Evolutionary conservation across 371 early-diverging fungal species (phyloP), one percentile per base, ranked within the genome.

Genomic region (Actinomortierella ambigua): DNA sequence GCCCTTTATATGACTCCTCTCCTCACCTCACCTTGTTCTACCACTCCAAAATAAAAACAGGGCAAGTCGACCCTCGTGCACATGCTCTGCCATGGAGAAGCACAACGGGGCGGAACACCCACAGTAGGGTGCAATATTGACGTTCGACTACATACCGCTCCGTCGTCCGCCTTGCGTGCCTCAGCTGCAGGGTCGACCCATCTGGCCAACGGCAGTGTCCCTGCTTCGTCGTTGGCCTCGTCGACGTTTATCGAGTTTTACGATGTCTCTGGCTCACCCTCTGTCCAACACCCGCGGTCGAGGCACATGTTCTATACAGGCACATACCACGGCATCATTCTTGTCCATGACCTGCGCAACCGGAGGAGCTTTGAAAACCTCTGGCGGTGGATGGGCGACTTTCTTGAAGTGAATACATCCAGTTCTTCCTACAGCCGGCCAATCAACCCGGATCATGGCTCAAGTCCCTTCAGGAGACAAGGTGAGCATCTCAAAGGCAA

Each of bases 41-140:
- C n/a, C 17, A 24, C 42, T 8, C 20, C 44, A 14, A 2, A 17
- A 29, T 44, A 3, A 1, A 26, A 6, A 1, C 11, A 79, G 79
- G 83, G 83, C 27, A 83, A 83, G 61, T 76, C 80, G 3, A 76
- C 75, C 15, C 55, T 81, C 14, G 77, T 83, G 5, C 81, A 83
- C 55, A 65, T 79, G 26, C 76, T 83, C 14, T 83, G 83, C 52
- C 76, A 77, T 41, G 65, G 63, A 40, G 80, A 79, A 47, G 65
- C 69, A 15, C 59, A 79, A 34, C 52, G 64, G 50, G 13, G 64
- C 3, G 62, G 62, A 0, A 55, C 60, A 6, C 68, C 69, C 15
- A 81, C 83, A 9, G 70, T 79, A 9, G 83, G 83, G 9, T 81
- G 77, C 63, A 56, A 67, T 55, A 63, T 80, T 9, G 78, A 83